Conservation (phyloP, 2,329 filamentous ascomycete genomes). For the Cephalotrichum gorgonifer region DNA sequence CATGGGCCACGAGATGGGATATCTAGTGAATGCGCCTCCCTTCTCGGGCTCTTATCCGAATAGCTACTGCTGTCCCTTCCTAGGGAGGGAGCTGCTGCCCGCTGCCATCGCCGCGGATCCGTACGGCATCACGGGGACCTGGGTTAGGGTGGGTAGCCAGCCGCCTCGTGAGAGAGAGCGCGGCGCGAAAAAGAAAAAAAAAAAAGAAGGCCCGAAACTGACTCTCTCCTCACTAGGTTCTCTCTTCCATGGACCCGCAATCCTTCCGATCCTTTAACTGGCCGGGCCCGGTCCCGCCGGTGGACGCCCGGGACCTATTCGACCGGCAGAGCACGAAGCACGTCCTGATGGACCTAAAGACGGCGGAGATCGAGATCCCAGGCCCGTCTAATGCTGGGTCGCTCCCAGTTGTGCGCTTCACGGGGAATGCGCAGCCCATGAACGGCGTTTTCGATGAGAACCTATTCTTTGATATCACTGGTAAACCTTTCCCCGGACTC, state of each 20-base stretch:
- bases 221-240: slow-evolving; percentile 17
- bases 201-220: not conserved
- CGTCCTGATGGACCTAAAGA: slow-evolving; percentile 56
- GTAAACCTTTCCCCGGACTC: not conserved
- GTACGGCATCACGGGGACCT: slow-evolving; percentile 61
- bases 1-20: not conserved
- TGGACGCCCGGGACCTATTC: slow-evolving; percentile 42
- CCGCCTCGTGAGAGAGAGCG: not conserved
- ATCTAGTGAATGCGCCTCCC: slow-evolving; percentile 34
- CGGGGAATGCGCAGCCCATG: slow-evolving; percentile 49
- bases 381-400: slow-evolving; percentile 45
- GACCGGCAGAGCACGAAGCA: slow-evolving; percentile 45
- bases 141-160: slow-evolving; percentile 47
- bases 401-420: slow-evolving; percentile 58
- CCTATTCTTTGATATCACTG: not conserved
- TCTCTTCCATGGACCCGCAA: slow-evolving; percentile 53
- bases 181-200: not conserved
- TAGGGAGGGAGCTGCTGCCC: slow-evolving; percentile 20
- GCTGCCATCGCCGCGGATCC: slow-evolving; percentile 50
- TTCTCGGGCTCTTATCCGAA: slow-evolving; percentile 45
- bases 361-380: slow-evolving; percentile 50
- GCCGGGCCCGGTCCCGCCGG: slow-evolving; percentile 24
- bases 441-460: slow-evolving; percentile 37
- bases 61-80: slow-evolving; percentile 31
- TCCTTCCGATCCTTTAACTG: slow-evolving; percentile 70